These are phyloP conservation scores for Psilocybe mexicana DNA, from an alignment of 1,284 basidiomycete genomes.

Conservation along the genomic window DNA sequence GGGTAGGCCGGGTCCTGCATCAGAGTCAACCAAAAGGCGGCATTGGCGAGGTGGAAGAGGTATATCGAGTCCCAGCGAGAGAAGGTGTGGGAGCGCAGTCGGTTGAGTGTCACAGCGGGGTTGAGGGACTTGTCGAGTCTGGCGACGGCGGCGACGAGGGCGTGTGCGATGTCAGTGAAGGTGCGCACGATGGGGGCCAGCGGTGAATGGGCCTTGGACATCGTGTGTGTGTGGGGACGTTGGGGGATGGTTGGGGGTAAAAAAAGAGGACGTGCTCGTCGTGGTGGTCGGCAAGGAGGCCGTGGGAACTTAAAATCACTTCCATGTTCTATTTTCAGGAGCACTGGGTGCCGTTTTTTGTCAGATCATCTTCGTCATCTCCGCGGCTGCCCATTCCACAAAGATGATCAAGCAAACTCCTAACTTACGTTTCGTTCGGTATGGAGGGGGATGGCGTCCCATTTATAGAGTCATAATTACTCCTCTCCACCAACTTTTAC, in stretches of 20 bases:
- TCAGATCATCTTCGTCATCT: background rate
- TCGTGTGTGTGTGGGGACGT: constrained; percentile 8
- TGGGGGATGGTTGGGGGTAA: too few relatives aligned
- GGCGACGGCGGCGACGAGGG: constrained; percentile 58
- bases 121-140: constrained; percentile 79
- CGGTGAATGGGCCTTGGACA: constrained; percentile 16
- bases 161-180: constrained; percentile 26
- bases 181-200: constrained; percentile 15
- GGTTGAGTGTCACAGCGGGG: constrained; percentile 66
- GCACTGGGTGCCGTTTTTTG: background rate
- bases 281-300: constrained; percentile 16
- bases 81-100: constrained; percentile 63
- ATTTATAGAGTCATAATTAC: too few relatives aligned
- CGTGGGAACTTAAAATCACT: constrained; percentile 18
- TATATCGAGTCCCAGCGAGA: constrained; percentile 61
- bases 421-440: too few relatives aligned
- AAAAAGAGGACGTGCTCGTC: constrained; percentile 15
- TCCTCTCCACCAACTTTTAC: too few relatives aligned
- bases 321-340: background rate
- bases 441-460: too few relatives aligned
- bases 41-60: constrained; percentile 64
- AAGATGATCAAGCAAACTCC: background rate
- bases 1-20: constrained; percentile 76
- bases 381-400: background rate
- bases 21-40: constrained; percentile 75